phyloP scores from a whole-genome alignment of 1,139 yeast species.

The Diutina ranongensis region DNA sequence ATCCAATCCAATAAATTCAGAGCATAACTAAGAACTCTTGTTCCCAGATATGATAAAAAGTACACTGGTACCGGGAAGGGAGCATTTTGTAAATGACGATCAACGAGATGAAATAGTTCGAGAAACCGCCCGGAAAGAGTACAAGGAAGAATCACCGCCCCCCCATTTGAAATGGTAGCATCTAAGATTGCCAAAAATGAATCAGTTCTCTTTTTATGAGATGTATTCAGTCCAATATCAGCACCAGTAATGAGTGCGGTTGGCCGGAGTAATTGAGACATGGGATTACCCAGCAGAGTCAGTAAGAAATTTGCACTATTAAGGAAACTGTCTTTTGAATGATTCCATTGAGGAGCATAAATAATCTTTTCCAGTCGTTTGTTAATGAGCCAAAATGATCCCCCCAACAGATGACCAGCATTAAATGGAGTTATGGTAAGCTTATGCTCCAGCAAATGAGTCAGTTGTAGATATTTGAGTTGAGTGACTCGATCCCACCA shows the following conservation, averaged over 20 bases:
- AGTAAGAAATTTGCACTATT: constrained; percentile 66
- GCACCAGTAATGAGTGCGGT: constrained; percentile 76
- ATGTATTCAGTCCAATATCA: constrained; percentile 52
- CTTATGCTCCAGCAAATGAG: constrained; percentile 48
- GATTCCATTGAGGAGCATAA: constrained; percentile 94
- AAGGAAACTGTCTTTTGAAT: constrained; percentile 75
- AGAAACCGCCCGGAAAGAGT: constrained; percentile 75
- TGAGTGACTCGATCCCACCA: constrained; percentile 61
- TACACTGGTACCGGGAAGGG: constrained; percentile 50
- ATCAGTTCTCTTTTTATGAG: constrained; percentile 56
- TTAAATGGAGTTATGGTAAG: constrained; percentile 70
- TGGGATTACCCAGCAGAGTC: constrained; percentile 35
- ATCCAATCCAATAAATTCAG: constrained; percentile 93
- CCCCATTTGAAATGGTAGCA: constrained; percentile 55
- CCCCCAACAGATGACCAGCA: constrained; percentile 92
- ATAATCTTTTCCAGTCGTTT: constrained; percentile 68
- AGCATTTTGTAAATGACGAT: constrained; percentile 31
- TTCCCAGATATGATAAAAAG: constrained; percentile 67
- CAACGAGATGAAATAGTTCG: constrained; percentile 65
- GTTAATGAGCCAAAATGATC: constrained; percentile 73
- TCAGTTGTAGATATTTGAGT: constrained; percentile 71
- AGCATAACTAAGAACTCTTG: constrained; percentile 71
- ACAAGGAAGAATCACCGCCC: constrained; percentile 76
- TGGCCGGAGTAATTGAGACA: constrained; percentile 63
- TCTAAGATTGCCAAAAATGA: constrained; percentile 54